Evolutionary conservation across 1,139 yeast species (phyloP), one percentile per base, ranked within the genome.

Genomic region (Hansenula sp.): DNA sequence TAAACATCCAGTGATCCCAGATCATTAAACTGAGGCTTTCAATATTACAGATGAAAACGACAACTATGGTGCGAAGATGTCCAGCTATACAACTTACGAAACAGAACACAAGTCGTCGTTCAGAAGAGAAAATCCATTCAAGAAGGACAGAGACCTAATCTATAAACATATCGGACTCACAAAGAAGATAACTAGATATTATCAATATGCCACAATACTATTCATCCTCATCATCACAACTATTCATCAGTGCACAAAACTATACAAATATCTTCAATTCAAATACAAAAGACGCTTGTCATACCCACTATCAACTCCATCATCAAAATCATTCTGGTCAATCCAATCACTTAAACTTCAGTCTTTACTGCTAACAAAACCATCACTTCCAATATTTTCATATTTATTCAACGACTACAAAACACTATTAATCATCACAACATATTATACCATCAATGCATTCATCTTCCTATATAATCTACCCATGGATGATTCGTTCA

Each of bases 401-500:
- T 19, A 28, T 3, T 40, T 46, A 41, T 54, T 54, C 44, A 32
- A 29, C 24, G 42, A 48, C 6, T 44, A 51, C 33, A 33, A 40
- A 27, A 44, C 46, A 32, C 16, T 48, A 2, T 16, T 48, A 10
- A 29, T 41, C 7, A 43, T 52, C 3, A n/a, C 38, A 2, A 16
- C 32, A 6, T 46, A 43, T 21, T 51, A 45, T 28, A 14, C 28
- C 16, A 38, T 47, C 21, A 53, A 53, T 42, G 2, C 37, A 13
- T 33, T 38, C 19, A 43, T 50, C 3, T 27, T 45, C 3, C 24
- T 49, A 4, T 41, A 46, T 20, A 43, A 47, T 6, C 31, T 53
- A 17, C 57, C 53, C 13, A 27, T 46, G 24, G 43, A 51, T 30
- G 51, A 51, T 32, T 42, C 55, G 2, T 53, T 53, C 44, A 51